Base-by-base conservation (phyloP, 345 rosid species). In the Citrus inodora region DNA sequence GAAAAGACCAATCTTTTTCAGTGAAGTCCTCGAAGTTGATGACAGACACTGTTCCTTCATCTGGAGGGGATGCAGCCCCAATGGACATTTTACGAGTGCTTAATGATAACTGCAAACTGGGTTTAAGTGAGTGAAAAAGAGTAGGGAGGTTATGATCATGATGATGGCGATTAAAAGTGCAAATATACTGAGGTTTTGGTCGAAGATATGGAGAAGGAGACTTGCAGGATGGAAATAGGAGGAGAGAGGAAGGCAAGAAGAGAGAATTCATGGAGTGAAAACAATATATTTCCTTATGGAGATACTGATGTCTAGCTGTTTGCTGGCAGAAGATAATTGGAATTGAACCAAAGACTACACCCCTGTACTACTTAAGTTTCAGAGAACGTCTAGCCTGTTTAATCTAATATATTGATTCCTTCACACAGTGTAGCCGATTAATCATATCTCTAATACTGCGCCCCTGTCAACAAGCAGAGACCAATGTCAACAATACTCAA, bases 1-100 rank as follows among this genome's bases (percentile, higher is more conserved):
- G 93, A 89, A 92, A 91, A 5, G 98, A 94, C 94, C 96, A 94
- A 81, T 94, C 97, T 84, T 94, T 91, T 82, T 93, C 97, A 62
- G 74, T 9, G 53, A 92, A 86, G 74, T 93, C 98, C 79, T 91
- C 88, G 46, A 87, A 85, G 48, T 70, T 80, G 48, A 87, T 75
- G 1, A 77, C 86, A 28, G 94, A 66, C 24, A 86, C 78, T 38
- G 84, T 32, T 71, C 92, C 92, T 77, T 85, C 98, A 22, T 90
- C 85, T 7, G 92, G 85, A 33, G 90, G 85, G 48, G 82, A 77
- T 2, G 84, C 56, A 22, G 87, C 81, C 56, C 78, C 74, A 55
- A 79, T 73, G 27, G 67, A 71, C 3, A 72, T 40, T 6, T 32
- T 74, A 72, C 30, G 87, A 64, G 61, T 46, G 55, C 70, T 74